Conservation (phyloP, 768 basidiomycete species). For the Tulasnella sp. region DNA sequence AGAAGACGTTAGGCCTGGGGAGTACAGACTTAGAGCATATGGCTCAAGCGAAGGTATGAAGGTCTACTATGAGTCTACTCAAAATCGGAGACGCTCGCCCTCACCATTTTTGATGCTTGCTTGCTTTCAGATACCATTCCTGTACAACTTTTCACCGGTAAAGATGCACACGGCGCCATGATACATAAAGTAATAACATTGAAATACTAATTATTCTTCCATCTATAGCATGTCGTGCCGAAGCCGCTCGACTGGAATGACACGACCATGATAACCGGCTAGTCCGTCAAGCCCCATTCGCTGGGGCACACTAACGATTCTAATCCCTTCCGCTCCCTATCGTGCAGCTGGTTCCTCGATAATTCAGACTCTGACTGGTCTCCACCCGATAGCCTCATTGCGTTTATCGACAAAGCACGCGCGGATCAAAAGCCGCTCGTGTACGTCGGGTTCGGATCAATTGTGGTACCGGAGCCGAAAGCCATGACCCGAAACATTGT, state of each 20-base stretch:
- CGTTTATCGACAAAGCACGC: constrained; percentile 49
- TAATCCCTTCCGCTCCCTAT: too few relatives aligned
- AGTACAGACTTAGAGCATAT: constrained; percentile 52
- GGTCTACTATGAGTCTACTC: too few relatives aligned
- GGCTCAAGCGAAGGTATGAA: constrained; percentile 41
- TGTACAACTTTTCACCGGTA: constrained; percentile 59
- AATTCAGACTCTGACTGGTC: constrained; percentile 51
- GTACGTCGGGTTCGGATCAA: constrained; percentile 63
- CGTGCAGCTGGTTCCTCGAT: constrained; percentile 52
- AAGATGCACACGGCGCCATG: constrained; percentile 3
- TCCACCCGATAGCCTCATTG: constrained; percentile 39
- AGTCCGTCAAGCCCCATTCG: constrained; percentile 29
- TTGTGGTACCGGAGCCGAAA: constrained; percentile 51
- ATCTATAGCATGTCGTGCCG: constrained; percentile 42
- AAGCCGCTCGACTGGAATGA: constrained; percentile 62
- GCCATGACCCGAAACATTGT: constrained; percentile 45
- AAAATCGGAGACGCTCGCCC: too few relatives aligned
- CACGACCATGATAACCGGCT: constrained; percentile 44
- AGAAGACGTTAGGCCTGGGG: constrained; percentile 37
- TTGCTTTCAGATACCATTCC: constrained; percentile 35
- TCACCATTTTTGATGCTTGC: too few relatives aligned
- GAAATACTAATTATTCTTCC: too few relatives aligned
- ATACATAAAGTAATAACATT: too few relatives aligned
- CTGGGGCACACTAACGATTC: background rate
- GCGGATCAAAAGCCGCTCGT: constrained; percentile 49